These are phyloP conservation scores for Lolium perenne DNA, from an alignment of 176 grass and related monocot genomes.

Conservation along the genomic window DNA sequence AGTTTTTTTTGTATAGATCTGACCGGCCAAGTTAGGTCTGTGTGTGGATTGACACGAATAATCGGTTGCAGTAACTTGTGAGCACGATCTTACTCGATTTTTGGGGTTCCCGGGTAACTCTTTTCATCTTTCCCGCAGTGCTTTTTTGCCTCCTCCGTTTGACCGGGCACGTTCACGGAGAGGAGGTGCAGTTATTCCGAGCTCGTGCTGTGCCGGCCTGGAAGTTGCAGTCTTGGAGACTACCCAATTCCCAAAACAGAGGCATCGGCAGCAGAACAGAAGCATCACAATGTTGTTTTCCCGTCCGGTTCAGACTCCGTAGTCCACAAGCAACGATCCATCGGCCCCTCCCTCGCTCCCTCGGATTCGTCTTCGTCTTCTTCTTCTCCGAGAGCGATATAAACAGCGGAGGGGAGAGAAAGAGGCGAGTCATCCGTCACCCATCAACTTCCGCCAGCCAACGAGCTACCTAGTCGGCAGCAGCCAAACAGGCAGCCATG, in stretches of 20 bases:
- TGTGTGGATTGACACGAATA: background rate
- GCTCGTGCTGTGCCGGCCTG: background rate
- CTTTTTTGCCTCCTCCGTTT: background rate
- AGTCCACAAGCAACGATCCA: slow-evolving; percentile 46
- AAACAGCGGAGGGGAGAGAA: background rate
- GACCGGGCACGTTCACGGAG: background rate
- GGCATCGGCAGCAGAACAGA: background rate
- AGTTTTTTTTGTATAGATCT: too few species aligned
- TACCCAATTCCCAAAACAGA: slow-evolving; percentile 40
- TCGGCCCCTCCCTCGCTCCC: background rate
- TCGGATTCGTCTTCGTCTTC: background rate
- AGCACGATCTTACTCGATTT: background rate
- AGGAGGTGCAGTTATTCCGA: background rate
- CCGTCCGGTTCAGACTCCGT: slow-evolving; percentile 20
- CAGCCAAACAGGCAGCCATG: slow-evolving; percentile 42
- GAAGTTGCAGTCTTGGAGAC: slow-evolving; percentile 23
- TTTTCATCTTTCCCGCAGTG: background rate
- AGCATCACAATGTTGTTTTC: too few species aligned
- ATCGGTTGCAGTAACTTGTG: background rate
- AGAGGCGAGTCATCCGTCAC: background rate
- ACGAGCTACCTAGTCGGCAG: too few species aligned
- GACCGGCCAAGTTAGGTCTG: background rate
- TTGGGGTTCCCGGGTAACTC: background rate
- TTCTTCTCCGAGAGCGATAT: background rate
- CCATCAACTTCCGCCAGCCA: background rate